These are phyloP conservation scores for Xylaria grammica DNA, from an alignment of 495 filamentous ascomycete species.

Conservation along the genomic window DNA sequence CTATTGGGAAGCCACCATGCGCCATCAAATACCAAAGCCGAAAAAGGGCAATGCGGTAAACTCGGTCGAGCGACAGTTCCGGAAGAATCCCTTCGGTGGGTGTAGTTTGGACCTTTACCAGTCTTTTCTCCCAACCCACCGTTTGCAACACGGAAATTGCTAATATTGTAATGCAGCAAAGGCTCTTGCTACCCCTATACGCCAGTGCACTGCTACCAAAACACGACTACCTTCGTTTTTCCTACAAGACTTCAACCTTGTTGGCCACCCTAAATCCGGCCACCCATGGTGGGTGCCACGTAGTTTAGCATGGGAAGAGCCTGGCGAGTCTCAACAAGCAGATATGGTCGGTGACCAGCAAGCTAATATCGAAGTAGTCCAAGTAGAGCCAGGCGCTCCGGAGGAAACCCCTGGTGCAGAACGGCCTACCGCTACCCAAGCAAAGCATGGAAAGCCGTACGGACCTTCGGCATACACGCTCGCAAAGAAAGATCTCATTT, in stretches of 20 bases:
- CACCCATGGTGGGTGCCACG: conserved; percentile 65
- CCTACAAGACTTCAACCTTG: conserved; percentile 64
- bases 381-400: neutral
- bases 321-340: conserved; percentile 7
- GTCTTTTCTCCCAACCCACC: conserved; percentile 23
- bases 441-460: neutral
- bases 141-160: conserved; percentile 23
- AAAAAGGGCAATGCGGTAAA: conserved; percentile 42
- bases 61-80: conserved; percentile 55
- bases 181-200: conserved; percentile 69
- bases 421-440: neutral
- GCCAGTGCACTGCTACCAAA: conserved; percentile 64
- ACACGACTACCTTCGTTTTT: conserved; percentile 65
- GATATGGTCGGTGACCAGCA: neutral
- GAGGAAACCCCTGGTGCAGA: neutral
- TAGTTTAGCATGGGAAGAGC: conserved; percentile 44
- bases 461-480: conserved; percentile 24
- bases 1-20: conserved; percentile 43
- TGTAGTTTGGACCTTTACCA: conserved; percentile 26
- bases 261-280: conserved; percentile 60
- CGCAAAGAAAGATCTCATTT: conserved; percentile 33
- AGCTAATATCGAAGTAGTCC: neutral
- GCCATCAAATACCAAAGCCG: conserved; percentile 36
- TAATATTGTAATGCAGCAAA: conserved; percentile 44
- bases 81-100: conserved; percentile 66